These are phyloP conservation scores for Rhodotorula sp. DNA, from an alignment of 1,284 basidiomycete species.

Conservation along the genomic window DNA sequence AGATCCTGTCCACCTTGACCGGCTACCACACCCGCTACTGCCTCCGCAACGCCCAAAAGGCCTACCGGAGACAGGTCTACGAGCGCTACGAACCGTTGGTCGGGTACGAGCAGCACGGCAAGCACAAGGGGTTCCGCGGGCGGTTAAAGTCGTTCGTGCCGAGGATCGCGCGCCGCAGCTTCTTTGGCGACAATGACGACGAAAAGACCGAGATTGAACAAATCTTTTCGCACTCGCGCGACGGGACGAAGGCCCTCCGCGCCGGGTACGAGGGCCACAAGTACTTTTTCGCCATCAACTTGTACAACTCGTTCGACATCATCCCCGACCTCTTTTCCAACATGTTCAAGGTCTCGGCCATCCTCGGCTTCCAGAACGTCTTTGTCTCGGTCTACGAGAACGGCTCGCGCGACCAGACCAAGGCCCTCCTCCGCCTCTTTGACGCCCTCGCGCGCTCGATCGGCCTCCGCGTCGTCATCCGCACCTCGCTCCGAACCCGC, in stretches of 20 bases:
- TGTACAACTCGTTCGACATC: constrained; percentile 72
- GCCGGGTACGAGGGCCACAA: constrained; percentile 64
- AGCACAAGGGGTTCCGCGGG: constrained; percentile 25
- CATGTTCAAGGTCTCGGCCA: constrained; percentile 82
- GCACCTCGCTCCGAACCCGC: constrained; percentile 81
- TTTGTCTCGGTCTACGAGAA: constrained; percentile 98
- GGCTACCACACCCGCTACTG: constrained; percentile 89
- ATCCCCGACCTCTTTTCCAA: constrained; percentile 93
- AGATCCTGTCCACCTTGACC: constrained; percentile 77
- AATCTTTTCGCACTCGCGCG: constrained; percentile 40
- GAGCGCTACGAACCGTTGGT: constrained; percentile 79
- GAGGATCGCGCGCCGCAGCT: constrained; percentile 32
- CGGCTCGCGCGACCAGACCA: constrained; percentile 92
- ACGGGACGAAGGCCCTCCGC: constrained; percentile 39
- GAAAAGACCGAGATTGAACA: constrained; percentile 48
- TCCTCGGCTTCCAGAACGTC: constrained; percentile 92
- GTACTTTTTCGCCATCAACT: constrained; percentile 96
- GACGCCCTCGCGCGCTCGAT: constrained; percentile 82
- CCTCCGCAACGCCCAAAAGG: constrained; percentile 72
- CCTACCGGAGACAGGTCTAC: constrained; percentile 76
- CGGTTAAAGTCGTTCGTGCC: constrained; percentile 38
- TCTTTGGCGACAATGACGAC: constrained; percentile 36
- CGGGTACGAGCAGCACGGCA: constrained; percentile 61
- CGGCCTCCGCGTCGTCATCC: constrained; percentile 84
- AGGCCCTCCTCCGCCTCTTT: constrained; percentile 86